Evolutionary conservation across 2,329 filamentous ascomycete species (phyloP), one percentile per base, ranked within the genome.

Genomic region (Ophiostoma tasmaniense): DNA sequence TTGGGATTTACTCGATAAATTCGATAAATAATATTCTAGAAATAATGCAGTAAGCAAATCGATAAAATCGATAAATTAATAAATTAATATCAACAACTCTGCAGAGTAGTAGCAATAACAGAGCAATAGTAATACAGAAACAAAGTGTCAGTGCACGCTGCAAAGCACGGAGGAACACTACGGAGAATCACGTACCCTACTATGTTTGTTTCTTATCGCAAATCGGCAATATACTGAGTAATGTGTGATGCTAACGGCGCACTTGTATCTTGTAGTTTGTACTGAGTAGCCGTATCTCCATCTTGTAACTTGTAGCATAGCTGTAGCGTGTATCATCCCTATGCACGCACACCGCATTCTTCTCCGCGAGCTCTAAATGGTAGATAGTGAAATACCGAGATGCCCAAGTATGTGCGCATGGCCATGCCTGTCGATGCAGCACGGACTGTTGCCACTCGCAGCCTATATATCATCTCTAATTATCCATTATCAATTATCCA

Each of bases 1-100:
- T n/a, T n/a, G n/a, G 55, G 3, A 55, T 25, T 10, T 42, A 66
- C 20, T n/a, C 50, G 42, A 45, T 66, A 64, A 67, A 69, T 17
- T 69, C 66, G 69, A 69, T 70, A 66, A 69, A 68, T n/a, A 11
- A 2, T 22, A 25, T 14, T 20, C 3, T 5, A 17, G 5, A 20
- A 30, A 14, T 59, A 30, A 30, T 7, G 55, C 17, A 66, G 14
- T 55, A n/a, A n/a, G 20, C 13, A 28, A 13, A 55, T 28, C 14
- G 2, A 55, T 66, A 55, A 61, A 65, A 65, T 69, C 30, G 68
- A 68, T 69, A 70, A 71, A 68, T 50, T 66, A 20, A 20, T 45
- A 45, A 45, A 45, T n/a, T n/a, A n/a, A n/a, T n/a, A n/a, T n/a
- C n/a, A n/a, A 20, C 17, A 45, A 42, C 11, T 5, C 2, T n/a